Evolutionary conservation across 176 grass and related monocot species (phyloP), one percentile per base, ranked within the genome.

Genomic region (Avena insularis): DNA sequence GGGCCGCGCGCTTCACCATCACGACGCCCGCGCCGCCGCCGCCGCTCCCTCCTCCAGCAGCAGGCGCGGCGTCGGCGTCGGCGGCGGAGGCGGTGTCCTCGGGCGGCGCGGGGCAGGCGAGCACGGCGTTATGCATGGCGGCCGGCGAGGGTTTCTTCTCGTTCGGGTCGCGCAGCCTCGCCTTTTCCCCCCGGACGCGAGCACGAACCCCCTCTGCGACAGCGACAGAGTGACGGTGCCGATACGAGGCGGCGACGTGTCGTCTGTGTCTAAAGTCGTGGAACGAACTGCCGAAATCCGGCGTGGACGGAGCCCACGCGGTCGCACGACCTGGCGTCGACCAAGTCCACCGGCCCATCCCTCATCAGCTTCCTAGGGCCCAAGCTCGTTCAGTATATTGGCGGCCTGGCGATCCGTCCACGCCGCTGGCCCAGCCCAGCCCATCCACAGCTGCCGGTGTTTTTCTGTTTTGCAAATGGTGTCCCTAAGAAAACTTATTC

Each of bases 1-100:
- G 53, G 31, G 16, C 36, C 20, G 85, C 68, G 66, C 93, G 73
- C 91, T 82, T 89, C 66, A 86, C 74, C 84, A 69, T 82, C 65
- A 93, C 89, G 57, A 89, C 89, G 81, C n/a, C 71, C 51, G 5
- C n/a, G 16, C 21, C 75, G 29, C 36, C 85, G 19, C 5, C 27
- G 2, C 1, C 75, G 50, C 45, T 15, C 2, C 43, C 57, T 12
- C 35, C 79, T 81, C 63, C 63, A 40, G 29, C 88, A 17, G 40
- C 88, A 2, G 50, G 9, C 12, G 38, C 79, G 8, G 57, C 57
- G 55, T 57, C 55, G 54, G 54, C 54, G 54, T 57, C 55, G 54
- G 54, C 54, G 54, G 14, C 3, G 51, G 23, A 0, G 80, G 20
- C 64, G n/a, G 8, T 56, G 4, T 23, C 20, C 36, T 3, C 55